These are phyloP conservation scores for Excoecaria cochinchinensis DNA, from an alignment of 345 rosid genomes.

Conservation along the genomic window DNA sequence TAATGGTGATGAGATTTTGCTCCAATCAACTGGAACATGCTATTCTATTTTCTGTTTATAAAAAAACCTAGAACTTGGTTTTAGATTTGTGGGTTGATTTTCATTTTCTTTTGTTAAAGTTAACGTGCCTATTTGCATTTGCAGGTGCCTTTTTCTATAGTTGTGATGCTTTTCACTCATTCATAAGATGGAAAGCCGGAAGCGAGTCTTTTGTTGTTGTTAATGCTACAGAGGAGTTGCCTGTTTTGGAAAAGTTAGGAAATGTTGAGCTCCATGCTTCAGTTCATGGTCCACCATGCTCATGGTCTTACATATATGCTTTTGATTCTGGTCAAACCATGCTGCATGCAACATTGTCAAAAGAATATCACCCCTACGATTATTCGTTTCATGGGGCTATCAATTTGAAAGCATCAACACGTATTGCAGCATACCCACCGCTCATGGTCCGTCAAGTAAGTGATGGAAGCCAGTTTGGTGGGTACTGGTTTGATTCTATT, in stretches of 20 bases:
- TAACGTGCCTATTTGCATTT: conserved; percentile 37
- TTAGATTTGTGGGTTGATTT: conserved; percentile 23
- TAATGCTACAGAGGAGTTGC: conserved; percentile 51
- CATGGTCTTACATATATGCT: conserved; percentile 65
- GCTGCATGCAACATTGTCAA: conserved; percentile 69
- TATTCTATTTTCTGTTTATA: conserved; percentile 6
- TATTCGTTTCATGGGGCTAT: conserved; percentile 48
- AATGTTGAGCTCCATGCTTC: conserved; percentile 28
- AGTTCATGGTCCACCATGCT: conserved; percentile 64
- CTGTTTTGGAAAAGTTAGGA: conserved; percentile 34
- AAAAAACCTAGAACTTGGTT: conserved; percentile 13
- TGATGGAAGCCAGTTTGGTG: conserved; percentile 85
- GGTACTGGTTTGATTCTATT: conserved; percentile 65
- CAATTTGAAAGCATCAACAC: conserved; percentile 65
- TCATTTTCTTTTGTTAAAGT: conserved; percentile 24
- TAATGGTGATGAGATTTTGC: conserved; percentile 51
- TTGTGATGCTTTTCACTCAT: conserved; percentile 77
- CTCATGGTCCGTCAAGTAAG: conserved; percentile 61
- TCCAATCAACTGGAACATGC: conserved; percentile 20
- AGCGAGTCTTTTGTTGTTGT: conserved; percentile 61
- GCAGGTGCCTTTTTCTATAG: conserved; percentile 70
- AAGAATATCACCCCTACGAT: conserved; percentile 58
- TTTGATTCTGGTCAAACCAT: conserved; percentile 69
- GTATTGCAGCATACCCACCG: conserved; percentile 74
- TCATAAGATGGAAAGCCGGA: conserved; percentile 72